A percentile compares a stretch with the other conserved stretches of the same genome.
phyloP scores from a whole-genome alignment of 176 grass and related monocot species.

The Saccharum spontaneum region DNA sequence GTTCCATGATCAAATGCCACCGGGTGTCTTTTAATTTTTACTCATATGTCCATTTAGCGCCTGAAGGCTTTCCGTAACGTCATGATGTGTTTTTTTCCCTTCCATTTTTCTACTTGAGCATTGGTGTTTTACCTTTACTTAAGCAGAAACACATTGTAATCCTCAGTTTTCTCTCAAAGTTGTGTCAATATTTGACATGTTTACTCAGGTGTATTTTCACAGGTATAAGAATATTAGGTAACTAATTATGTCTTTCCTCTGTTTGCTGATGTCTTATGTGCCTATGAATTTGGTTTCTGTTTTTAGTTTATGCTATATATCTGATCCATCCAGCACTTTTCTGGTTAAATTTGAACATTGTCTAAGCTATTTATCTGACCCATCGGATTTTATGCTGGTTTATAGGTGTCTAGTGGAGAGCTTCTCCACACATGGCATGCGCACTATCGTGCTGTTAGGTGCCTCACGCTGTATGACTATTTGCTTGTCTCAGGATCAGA shows the following conservation, averaged over 20 bases:
- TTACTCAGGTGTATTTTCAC: background rate
- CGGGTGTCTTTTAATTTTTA: background rate
- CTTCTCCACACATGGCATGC: constrained; percentile 62
- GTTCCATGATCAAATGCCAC: background rate
- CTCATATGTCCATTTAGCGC: background rate
- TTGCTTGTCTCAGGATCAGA: constrained; percentile 76
- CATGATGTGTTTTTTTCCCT: background rate
- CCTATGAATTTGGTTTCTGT: background rate
- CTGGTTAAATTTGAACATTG: background rate
- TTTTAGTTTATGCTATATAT: background rate
- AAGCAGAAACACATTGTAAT: background rate
- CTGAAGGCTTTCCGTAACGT: background rate
- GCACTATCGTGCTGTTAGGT: constrained; percentile 79
- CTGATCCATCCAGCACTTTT: background rate
- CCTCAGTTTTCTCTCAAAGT: background rate
- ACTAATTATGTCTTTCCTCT: background rate
- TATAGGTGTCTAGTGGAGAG: constrained; percentile 74
- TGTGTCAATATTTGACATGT: background rate
- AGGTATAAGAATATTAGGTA: background rate
- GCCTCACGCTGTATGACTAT: constrained; percentile 70
- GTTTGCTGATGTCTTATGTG: background rate
- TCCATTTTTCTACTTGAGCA: background rate
- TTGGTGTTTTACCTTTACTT: background rate
- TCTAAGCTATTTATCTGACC: background rate
- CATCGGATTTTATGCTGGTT: background rate